These are phyloP conservation scores for Boletales sp. DNA, from an alignment of 768 basidiomycete genomes.

Conservation along the genomic window DNA sequence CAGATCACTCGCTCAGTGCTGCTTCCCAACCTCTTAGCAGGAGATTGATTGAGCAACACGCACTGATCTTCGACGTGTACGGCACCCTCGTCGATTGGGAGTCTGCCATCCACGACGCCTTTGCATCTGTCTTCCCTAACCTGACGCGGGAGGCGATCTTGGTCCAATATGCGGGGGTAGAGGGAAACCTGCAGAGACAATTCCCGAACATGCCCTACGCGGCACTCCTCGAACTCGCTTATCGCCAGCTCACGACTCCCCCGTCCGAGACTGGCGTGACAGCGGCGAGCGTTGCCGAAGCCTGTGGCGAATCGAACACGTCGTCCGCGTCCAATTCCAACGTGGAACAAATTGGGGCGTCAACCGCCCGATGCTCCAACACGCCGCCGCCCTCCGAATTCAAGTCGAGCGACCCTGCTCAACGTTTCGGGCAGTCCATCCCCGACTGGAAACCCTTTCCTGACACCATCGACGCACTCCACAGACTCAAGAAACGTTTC, in stretches of 20 bases:
- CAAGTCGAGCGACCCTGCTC: slow-evolving; percentile 22
- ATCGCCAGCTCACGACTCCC: slow-evolving; percentile 29
- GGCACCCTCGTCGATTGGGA: slow-evolving; percentile 81
- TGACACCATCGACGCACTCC: slow-evolving; percentile 60
- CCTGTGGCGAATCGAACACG: not conserved
- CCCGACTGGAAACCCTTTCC: slow-evolving; percentile 62
- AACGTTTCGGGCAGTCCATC: slow-evolving; percentile 58
- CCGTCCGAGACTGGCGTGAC: slow-evolving; percentile 29
- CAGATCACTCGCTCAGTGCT: slow-evolving; percentile 6
- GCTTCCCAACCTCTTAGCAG: slow-evolving; percentile 1
- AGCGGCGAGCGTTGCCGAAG: slow-evolving; percentile 29
- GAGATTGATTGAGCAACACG: slow-evolving; percentile 23
- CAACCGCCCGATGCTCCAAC: too few relatives aligned
- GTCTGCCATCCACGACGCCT: slow-evolving; percentile 52
- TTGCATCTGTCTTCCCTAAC: slow-evolving; percentile 30
- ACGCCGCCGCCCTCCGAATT: too few relatives aligned
- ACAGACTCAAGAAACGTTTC: slow-evolving; percentile 55
- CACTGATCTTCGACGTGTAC: slow-evolving; percentile 73
- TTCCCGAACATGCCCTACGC: slow-evolving; percentile 58
- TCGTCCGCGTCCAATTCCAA: not conserved
- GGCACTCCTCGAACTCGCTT: slow-evolving; percentile 50
- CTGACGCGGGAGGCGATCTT: slow-evolving; percentile 39
- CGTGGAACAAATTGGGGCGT: too few relatives aligned
- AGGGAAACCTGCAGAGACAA: slow-evolving; percentile 54
- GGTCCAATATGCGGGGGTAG: slow-evolving; percentile 47